A percentile compares a stretch with the other conserved stretches of the same genome.
Evolutionary conservation across 441 rosid genomes (phyloP).

Genomic region (Corymbia calophylla): DNA sequence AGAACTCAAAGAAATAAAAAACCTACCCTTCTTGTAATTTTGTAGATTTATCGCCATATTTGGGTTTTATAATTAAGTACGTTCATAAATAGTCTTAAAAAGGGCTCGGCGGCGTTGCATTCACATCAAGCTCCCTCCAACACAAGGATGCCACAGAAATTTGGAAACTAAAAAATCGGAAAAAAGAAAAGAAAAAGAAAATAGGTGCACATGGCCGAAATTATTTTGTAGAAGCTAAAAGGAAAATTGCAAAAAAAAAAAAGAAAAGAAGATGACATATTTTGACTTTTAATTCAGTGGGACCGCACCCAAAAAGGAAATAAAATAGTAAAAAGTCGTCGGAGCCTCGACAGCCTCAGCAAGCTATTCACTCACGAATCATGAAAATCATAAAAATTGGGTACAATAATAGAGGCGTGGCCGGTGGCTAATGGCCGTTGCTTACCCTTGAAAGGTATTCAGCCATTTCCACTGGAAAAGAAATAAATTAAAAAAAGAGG

Average conservation of each 20-base stretch:
- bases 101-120: background rate
- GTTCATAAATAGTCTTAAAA: background rate
- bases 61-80: background rate
- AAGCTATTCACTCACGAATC: background rate
- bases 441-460: background rate
- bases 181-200: background rate
- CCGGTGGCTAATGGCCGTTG: constrained; percentile 11
- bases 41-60: background rate
- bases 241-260: background rate
- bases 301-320: background rate
- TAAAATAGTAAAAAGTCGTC: background rate
- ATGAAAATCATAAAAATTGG: background rate
- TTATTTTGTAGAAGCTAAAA: background rate
- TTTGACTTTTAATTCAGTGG: background rate
- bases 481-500: background rate
- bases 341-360: background rate
- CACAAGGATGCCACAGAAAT: background rate
- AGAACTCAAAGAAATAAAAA: background rate
- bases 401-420: background rate
- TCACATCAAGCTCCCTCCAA: background rate
- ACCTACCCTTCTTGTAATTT: background rate
- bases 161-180: background rate
- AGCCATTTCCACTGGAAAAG: background rate
- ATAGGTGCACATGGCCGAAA: background rate
- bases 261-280: background rate